Percentiles rank a stretch among this genome's conserved stretches.
phyloP scores from a whole-genome alignment of 2,329 filamentous ascomycete species.

The Elsinoe batatas region DNA sequence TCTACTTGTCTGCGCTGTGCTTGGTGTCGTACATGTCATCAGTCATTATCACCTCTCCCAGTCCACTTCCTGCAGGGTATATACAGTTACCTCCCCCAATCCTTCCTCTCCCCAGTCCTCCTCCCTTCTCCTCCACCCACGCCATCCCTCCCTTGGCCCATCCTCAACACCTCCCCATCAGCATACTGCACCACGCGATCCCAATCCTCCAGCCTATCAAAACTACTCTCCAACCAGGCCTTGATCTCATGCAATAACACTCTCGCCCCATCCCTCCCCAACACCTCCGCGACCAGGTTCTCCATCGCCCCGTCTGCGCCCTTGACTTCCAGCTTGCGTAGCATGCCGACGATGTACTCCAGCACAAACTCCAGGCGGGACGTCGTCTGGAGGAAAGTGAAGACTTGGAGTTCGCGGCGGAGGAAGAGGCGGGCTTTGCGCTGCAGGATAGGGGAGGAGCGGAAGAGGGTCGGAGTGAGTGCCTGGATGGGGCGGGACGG shows the following conservation, averaged over 20 bases:
- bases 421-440: slow-evolving; percentile 73
- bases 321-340: slow-evolving; percentile 75
- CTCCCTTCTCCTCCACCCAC: not conserved
- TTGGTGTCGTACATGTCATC: not conserved
- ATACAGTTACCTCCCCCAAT: not conserved
- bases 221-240: slow-evolving; percentile 75
- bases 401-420: slow-evolving; percentile 73
- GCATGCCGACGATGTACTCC: slow-evolving; percentile 73
- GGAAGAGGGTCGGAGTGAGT: slow-evolving; percentile 61
- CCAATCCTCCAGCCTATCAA: slow-evolving; percentile 61
- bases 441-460: slow-evolving; percentile 54
- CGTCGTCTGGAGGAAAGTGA: slow-evolving; percentile 61
- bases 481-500: slow-evolving; percentile 62
- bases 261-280: slow-evolving; percentile 62
- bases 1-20: not conserved
- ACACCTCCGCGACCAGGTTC: slow-evolving; percentile 65
- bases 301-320: slow-evolving; percentile 70
- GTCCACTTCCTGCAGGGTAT: not conserved
- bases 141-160: not conserved
- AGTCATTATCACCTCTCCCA: not conserved
- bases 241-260: slow-evolving; percentile 79
- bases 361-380: slow-evolving; percentile 62
- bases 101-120: not conserved
- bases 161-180: slow-evolving; percentile 12
- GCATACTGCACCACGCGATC: slow-evolving; percentile 68